phyloP scores from a whole-genome alignment of 352 stramenopile genomes.

The Globisporangium emineosum region DNA sequence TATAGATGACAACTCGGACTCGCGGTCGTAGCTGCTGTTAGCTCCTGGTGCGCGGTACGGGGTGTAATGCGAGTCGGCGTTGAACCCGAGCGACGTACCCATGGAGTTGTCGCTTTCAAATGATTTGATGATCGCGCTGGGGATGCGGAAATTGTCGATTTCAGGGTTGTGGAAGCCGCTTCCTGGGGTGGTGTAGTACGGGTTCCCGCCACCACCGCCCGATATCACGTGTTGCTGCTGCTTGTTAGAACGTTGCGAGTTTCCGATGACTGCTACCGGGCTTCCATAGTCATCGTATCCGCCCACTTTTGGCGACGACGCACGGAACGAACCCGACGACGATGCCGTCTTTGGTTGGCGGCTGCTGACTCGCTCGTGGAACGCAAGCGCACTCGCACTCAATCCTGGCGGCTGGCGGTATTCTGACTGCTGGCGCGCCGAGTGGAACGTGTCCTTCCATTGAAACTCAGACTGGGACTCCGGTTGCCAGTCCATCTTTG shows the following conservation, averaged over 20 bases:
- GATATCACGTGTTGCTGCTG: background rate
- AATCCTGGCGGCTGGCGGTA: constrained; percentile 46
- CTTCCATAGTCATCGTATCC: constrained; percentile 24
- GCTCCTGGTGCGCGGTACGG: constrained; percentile 35
- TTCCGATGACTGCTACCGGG: background rate
- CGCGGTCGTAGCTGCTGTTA: constrained; percentile 30
- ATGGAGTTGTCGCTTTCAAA: constrained; percentile 59
- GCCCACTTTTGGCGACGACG: constrained; percentile 17
- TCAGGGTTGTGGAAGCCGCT: constrained; percentile 30
- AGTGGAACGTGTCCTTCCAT: constrained; percentile 49
- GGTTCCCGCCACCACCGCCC: background rate
- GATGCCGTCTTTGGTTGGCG: constrained; percentile 56
- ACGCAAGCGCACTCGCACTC: constrained; percentile 60
- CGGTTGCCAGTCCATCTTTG: constrained; percentile 64
- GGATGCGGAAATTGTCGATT: constrained; percentile 41
- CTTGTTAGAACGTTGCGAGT: constrained; percentile 4
- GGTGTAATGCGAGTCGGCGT: constrained; percentile 24
- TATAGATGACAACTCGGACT: constrained; percentile 63
- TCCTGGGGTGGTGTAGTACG: constrained; percentile 29
- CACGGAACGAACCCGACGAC: constrained; percentile 46
- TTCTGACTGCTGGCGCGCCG: constrained; percentile 26
- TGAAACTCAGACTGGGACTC: constrained; percentile 35
- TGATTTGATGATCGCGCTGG: constrained; percentile 30
- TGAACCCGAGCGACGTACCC: constrained; percentile 39
- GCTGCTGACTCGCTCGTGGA: constrained; percentile 52